These are phyloP conservation scores for Diddensiella transvaalensis DNA, from an alignment of 805 yeast species.

Conservation along the genomic window DNA sequence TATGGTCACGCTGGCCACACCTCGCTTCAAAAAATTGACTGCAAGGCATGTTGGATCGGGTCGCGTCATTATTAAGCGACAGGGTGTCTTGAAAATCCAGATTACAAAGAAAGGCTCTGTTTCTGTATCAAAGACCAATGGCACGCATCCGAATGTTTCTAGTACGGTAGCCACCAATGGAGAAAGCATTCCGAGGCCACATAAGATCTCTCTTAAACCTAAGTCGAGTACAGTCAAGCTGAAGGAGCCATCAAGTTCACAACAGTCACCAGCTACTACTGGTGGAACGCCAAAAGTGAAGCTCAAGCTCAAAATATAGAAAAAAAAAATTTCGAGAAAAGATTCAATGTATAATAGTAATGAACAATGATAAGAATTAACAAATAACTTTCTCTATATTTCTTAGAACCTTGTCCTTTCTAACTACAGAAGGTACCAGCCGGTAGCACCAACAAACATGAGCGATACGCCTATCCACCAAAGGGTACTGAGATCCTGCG, in stretches of 20 bases:
- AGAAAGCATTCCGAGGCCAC: neutral
- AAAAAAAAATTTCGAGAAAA: neutral
- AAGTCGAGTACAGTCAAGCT: neutral
- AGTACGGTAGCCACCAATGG: neutral
- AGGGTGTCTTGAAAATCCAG: constrained; percentile 3
- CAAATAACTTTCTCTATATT: no score
- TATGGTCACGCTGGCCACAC: constrained; percentile 60
- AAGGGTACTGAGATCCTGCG: constrained; percentile 22
- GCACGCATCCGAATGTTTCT: neutral
- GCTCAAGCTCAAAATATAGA: constrained; percentile 8
- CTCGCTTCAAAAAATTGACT: constrained; percentile 63
- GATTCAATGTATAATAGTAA: neutral
- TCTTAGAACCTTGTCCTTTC: no score
- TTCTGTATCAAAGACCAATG: neutral
- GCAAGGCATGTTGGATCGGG: constrained; percentile 55
- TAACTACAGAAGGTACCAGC: constrained; percentile 29
- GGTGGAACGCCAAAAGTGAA: constrained; percentile 4
- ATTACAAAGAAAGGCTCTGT: neutral
- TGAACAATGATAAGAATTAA: neutral
- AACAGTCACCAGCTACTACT: neutral
- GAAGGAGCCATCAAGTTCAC: neutral
- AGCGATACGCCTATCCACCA: constrained; percentile 41
- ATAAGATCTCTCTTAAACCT: neutral
- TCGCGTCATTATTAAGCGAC: constrained; percentile 48
- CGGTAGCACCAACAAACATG: constrained; percentile 37